A percentile compares a stretch with the other conserved stretches of the same genome.
These are phyloP conservation scores for Chaetomium sp. DNA, from an alignment of 2,329 filamentous ascomycete species.

Conservation along the genomic window DNA sequence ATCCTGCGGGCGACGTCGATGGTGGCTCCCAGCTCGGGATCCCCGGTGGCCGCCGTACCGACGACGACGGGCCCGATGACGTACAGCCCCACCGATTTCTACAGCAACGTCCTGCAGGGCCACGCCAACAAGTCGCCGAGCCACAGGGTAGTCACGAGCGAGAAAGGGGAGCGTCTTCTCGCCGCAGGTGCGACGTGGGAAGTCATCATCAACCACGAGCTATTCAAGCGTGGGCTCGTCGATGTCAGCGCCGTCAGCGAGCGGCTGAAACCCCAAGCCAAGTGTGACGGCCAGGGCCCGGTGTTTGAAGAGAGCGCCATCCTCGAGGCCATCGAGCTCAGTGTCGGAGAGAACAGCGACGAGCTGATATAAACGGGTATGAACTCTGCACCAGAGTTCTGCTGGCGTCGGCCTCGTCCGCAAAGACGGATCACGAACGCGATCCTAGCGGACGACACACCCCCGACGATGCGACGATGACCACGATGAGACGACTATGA, in stretches of 20 bases:
- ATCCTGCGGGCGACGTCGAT: conserved; percentile 79
- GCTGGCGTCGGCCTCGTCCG: background rate
- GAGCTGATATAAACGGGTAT: conserved; percentile 59
- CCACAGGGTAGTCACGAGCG: conserved; percentile 68
- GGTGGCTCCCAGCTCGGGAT: conserved; percentile 42
- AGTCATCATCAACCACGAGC: conserved; percentile 76
- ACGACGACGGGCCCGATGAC: conserved; percentile 67
- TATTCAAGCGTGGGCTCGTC: conserved; percentile 75
- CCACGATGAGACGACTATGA: conserved; percentile 6
- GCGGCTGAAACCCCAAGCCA: conserved; percentile 70
- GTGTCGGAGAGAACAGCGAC: conserved; percentile 75
- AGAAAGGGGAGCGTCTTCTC: conserved; percentile 69
- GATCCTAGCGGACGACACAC: background rate
- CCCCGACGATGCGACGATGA: background rate
- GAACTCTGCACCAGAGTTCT: background rate
- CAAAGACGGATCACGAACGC: background rate
- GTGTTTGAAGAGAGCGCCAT: conserved; percentile 82
- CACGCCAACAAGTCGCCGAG: conserved; percentile 65
- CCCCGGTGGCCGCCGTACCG: conserved; percentile 50
- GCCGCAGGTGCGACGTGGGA: conserved; percentile 86
- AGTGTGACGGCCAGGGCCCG: conserved; percentile 84
- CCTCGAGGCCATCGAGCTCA: conserved; percentile 72
- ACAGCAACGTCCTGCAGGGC: conserved; percentile 62
- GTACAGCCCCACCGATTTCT: conserved; percentile 74
- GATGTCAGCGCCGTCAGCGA: conserved; percentile 83